phyloP scores from a whole-genome alignment of 345 rosid genomes.

The Acer campestre region DNA sequence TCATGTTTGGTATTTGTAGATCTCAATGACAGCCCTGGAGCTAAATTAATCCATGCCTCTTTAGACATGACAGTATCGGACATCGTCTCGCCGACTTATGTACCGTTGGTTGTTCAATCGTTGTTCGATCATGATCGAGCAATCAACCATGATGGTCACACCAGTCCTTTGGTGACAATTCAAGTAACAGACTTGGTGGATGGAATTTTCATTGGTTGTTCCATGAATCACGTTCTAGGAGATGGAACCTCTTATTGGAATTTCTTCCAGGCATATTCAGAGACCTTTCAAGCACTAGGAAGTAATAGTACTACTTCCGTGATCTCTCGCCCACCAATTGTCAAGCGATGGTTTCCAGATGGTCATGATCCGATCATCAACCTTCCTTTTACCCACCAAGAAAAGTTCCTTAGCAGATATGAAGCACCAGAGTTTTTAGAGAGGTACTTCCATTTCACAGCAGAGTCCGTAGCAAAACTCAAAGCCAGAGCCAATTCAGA shows the following conservation, averaged over 20 bases:
- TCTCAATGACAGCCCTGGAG: conserved; percentile 54
- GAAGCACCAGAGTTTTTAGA: conserved; percentile 55
- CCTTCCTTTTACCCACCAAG: conserved; percentile 50
- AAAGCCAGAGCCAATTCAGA: conserved; percentile 56
- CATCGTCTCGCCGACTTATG: conserved; percentile 50
- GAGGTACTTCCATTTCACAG: conserved; percentile 64
- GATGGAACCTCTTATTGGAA: conserved; percentile 77
- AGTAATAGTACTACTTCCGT: conserved; percentile 6
- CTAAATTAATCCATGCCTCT: conserved; percentile 48
- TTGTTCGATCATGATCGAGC: conserved; percentile 74
- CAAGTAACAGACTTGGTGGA: conserved; percentile 70
- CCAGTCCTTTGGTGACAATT: conserved; percentile 48
- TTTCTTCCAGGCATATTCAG: conserved; percentile 65
- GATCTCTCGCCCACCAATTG: conserved; percentile 49
- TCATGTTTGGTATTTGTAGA: conserved; percentile 55
- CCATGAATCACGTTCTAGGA: conserved; percentile 61
- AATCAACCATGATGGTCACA: conserved; percentile 59
- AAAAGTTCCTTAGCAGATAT: conserved; percentile 45
- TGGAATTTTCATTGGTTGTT: conserved; percentile 69
- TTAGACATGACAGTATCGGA: conserved; percentile 42
- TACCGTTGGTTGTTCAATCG: conserved; percentile 56
- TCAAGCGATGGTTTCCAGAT: conserved; percentile 59
- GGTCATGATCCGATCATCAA: conserved; percentile 41
- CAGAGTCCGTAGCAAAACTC: conserved; percentile 48
- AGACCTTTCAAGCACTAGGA: conserved; percentile 53